phyloP scores from a whole-genome alignment of 2,329 filamentous ascomycete species.

The Epichloe festucae region DNA sequence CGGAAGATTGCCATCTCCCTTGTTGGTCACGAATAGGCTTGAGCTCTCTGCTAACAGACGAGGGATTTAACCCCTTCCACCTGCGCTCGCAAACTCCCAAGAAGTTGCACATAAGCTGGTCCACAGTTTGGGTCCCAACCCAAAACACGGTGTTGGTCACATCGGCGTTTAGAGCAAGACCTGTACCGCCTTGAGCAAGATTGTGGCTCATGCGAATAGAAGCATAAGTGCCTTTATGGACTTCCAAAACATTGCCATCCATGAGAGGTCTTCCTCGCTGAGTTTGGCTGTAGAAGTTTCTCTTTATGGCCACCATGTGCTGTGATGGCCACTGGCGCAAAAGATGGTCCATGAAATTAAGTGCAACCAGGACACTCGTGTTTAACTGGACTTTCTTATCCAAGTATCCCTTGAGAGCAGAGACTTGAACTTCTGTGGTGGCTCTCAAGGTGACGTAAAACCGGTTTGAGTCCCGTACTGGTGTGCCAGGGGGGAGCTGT shows the following conservation, averaged over 20 bases:
- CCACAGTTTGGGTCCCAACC: conserved; percentile 30
- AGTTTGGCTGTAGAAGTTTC: conserved; percentile 60
- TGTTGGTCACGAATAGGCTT: conserved; percentile 19
- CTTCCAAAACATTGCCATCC: conserved; percentile 46
- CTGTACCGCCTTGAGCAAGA: conserved; percentile 35
- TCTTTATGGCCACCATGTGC: conserved; percentile 57
- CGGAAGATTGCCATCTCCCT: conserved; percentile 25
- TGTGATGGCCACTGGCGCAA: conserved; percentile 67
- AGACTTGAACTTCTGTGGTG: conserved; percentile 57
- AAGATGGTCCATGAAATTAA: conserved; percentile 86
- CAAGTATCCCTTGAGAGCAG: conserved; percentile 54
- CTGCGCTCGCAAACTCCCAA: conserved; percentile 17
- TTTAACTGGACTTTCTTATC: conserved; percentile 45
- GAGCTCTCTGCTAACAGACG: conserved; percentile 18
- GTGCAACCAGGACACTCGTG: conserved; percentile 58
- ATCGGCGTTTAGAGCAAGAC: conserved; percentile 75
- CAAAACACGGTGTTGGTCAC: conserved; percentile 89
- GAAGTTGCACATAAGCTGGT: conserved; percentile 24
- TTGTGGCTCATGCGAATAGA: conserved; percentile 63
- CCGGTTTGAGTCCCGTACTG: conserved; percentile 26
- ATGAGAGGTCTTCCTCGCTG: conserved; percentile 43
- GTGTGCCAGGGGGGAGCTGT: conserved; percentile 21
- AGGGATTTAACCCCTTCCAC: conserved; percentile 14
- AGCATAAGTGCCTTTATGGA: conserved; percentile 80
- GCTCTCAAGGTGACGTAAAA: conserved; percentile 50